Evolutionary conservation across 352 stramenopile genomes (phyloP), one percentile per base, ranked within the genome.

Genomic region (Phytophthora sp.): DNA sequence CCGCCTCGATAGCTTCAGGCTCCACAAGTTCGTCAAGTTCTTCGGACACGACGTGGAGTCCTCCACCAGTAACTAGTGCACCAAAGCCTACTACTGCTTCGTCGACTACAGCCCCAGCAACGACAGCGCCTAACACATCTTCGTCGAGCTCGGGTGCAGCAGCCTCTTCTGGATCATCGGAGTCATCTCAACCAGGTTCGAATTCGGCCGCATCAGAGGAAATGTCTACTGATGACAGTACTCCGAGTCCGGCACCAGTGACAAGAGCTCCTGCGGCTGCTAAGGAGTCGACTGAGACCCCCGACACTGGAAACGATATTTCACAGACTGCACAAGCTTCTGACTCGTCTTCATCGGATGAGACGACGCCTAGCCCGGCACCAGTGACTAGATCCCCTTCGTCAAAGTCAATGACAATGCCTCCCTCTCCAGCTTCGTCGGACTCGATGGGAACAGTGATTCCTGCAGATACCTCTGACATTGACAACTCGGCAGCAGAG

Each of bases 371-470:
- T 18, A 71, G 66, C 12, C 61, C 54, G 24, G 61, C 54, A 50
- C 61, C 59, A 11, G 32, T 69, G 20, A 74, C 62, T 20, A 61
- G 62, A 21, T 43, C 37, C 0, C 66, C 66, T 15, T 52, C 28
- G 23, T 54, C 41, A 18, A 42, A 35, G 23, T 48, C 20, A 31
- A 28, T 63, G 34, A 62, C 39, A 23, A 72, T 65, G 55, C 54
- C 61, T 27, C 23, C 62, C 18, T 76, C 52, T 50, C 12, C 42
- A 20, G 50, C 44, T 32, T 69, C 51, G 20, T 37, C 56, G 15
- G 62, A 69, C 20, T 72, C 62, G 11, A 48, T 79, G 51, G 70
- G 62, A 17, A 79, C 68, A 12, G 70, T 79, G 23, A 63, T 56
- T 27, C 62, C 70, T 52, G 66, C 66, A 31, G 54, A 79, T 54